Percentiles rank a stretch among this genome's conserved stretches.
These are phyloP conservation scores for Erysimum cheiranthoides DNA, from an alignment of 345 rosid genomes.

Conservation along the genomic window DNA sequence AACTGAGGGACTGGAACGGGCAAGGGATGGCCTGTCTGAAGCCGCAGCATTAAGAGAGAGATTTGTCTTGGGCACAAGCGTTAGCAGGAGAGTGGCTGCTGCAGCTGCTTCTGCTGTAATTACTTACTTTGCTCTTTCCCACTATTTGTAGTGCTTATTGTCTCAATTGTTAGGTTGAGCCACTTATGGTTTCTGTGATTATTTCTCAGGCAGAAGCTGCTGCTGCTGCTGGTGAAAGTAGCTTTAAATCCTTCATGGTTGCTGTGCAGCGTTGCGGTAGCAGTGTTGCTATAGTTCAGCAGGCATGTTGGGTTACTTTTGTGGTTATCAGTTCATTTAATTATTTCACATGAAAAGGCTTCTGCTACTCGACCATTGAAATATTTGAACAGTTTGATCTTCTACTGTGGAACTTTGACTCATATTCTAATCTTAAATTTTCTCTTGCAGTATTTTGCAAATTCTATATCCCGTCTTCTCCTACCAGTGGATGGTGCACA, in stretches of 20 bases:
- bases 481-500: constrained; percentile 99
- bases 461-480: constrained; percentile 92
- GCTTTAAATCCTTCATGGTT: constrained; percentile 99
- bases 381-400: constrained; percentile 10
- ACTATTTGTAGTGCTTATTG: constrained; percentile 22
- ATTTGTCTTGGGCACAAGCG: constrained; percentile 83
- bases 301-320: constrained; percentile 51
- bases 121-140: constrained; percentile 36
- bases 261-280: constrained; percentile 97
- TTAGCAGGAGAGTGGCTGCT: constrained; percentile 97
- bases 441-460: constrained; percentile 82
- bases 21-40: constrained; percentile 89
- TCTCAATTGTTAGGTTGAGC: constrained; percentile 10
- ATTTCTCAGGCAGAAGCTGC: constrained; percentile 93
- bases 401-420: constrained; percentile 6
- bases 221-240: constrained; percentile 99
- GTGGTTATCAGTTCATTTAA: constrained; percentile 26
- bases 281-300: constrained; percentile 97
- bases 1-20: constrained; percentile 97
- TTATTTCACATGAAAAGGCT: constrained; percentile 31
- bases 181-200: constrained; percentile 41
- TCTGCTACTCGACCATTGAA: constrained; percentile 19
- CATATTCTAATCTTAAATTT: constrained; percentile 22
- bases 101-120: constrained; percentile 96
- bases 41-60: constrained; percentile 95